phyloP scores from a whole-genome alignment of 805 yeast genomes.

The Saturnispora quitensis region DNA sequence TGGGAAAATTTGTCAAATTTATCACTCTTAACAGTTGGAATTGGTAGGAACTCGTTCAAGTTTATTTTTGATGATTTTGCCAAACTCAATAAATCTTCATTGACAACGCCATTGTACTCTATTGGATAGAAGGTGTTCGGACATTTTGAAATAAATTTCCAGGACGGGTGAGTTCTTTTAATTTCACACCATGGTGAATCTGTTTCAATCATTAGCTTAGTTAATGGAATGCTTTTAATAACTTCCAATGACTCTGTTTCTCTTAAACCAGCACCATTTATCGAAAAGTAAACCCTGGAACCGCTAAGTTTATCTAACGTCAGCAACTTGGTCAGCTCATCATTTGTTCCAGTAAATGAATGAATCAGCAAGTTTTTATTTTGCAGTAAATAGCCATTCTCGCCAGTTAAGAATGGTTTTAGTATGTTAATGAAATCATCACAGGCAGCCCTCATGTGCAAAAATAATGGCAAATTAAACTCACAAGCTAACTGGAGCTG shows the following conservation, averaged over 20 bases:
- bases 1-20: constrained; percentile 22
- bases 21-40: constrained; percentile 58
- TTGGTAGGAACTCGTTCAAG: constrained; percentile 47
- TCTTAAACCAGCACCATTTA: constrained; percentile 90
- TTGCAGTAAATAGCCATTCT: constrained; percentile 22
- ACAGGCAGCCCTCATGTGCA: constrained; percentile 84
- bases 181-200: constrained; percentile 99
- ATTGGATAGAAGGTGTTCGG: constrained; percentile 52
- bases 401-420: constrained; percentile 46
- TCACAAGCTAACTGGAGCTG: constrained; percentile 65
- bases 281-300: constrained; percentile 59
- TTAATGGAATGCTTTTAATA: constrained; percentile 58
- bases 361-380: constrained; percentile 75
- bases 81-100: constrained; percentile 4
- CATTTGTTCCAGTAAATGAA: constrained; percentile 79
- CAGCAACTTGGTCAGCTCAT: constrained; percentile 52
- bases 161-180: constrained; percentile 71
- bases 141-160: constrained; percentile 42
- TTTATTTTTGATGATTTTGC: background rate
- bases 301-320: constrained; percentile 20
- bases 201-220: constrained; percentile 73
- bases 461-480: constrained; percentile 63
- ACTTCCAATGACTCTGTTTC: constrained; percentile 65
- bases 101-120: constrained; percentile 13
- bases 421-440: constrained; percentile 66